Conservation (phyloP, 2,329 filamentous ascomycete species). For the Pyricularia sp. region DNA sequence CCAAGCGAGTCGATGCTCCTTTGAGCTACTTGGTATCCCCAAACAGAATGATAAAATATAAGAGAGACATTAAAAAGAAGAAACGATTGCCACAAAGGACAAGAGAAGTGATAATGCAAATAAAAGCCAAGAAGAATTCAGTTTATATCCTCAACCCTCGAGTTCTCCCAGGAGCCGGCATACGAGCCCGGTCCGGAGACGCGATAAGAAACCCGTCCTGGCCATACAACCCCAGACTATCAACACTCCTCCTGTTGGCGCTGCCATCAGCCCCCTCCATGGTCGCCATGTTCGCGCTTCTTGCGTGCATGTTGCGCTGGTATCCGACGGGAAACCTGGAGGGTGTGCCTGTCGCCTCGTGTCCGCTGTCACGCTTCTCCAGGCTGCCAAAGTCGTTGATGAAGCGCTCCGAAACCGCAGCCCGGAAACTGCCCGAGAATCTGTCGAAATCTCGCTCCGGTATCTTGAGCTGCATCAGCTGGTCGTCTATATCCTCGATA, state of each 20-base stretch:
- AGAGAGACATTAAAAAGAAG: not conserved
- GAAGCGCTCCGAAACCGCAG: not conserved
- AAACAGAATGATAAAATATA: not conserved
- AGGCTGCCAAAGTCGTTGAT: not conserved
- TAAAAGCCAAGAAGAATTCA: not conserved
- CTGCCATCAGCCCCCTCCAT: not conserved
- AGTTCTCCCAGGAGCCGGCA: not conserved
- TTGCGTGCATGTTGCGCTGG: not conserved
- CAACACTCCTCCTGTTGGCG: slow-evolving; percentile 9
- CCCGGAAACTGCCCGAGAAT: not conserved
- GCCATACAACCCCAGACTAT: slow-evolving; percentile 34
- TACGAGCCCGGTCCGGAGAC: slow-evolving; percentile 24
- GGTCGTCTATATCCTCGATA: not conserved
- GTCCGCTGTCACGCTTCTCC: not conserved
- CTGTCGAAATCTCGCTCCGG: slow-evolving; percentile 4
- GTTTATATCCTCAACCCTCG: not conserved
- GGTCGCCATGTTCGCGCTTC: not conserved
- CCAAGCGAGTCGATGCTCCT: not conserved
- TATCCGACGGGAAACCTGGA: not conserved
- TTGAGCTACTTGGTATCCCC: not conserved
- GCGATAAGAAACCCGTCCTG: slow-evolving; percentile 33
- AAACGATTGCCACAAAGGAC: not conserved
- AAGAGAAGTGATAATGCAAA: not conserved
- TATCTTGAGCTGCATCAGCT: slow-evolving; percentile 2
- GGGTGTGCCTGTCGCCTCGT: not conserved